Conservation (phyloP, 306 rosid genomes). For the Arachis stenosperma region DNA sequence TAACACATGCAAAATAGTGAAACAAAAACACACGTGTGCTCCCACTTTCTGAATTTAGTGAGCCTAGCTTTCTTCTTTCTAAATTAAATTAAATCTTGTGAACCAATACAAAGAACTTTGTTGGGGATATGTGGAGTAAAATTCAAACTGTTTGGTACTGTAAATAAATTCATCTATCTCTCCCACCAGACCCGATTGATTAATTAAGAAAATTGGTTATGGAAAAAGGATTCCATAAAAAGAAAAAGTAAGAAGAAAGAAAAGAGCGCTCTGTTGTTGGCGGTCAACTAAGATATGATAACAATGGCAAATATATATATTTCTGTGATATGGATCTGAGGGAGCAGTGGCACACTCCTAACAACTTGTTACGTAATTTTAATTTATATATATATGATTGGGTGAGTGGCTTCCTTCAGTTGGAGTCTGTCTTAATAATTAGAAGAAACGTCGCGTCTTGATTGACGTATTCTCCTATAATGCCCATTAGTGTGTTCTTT, state of each 20-base stretch:
- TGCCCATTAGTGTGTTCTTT: constrained; percentile 1
- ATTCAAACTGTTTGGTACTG: not conserved
- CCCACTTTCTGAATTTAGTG: constrained; percentile 11
- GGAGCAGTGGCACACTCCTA: constrained; percentile 33
- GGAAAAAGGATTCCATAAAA: not conserved
- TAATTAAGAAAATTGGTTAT: not conserved
- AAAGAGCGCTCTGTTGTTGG: not conserved
- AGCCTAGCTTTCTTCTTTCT: too few relatives aligned
- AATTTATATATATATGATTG: constrained; percentile 41
- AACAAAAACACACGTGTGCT: constrained; percentile 12
- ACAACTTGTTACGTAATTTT: constrained; percentile 49
- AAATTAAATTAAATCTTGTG: constrained; percentile 9
- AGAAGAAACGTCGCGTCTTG: constrained; percentile 48
- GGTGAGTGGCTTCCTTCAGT: constrained; percentile 38
- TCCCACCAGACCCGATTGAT: not conserved
- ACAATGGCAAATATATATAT: constrained; percentile 32
- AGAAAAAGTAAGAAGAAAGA: constrained; percentile 1
- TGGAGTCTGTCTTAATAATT: not conserved
- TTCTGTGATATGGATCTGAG: constrained; percentile 40
- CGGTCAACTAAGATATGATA: constrained; percentile 38
- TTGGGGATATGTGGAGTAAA: constrained; percentile 29
- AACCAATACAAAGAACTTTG: constrained; percentile 6
- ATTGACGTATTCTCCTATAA: constrained; percentile 46
- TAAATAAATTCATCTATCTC: not conserved
- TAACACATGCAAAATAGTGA: constrained; percentile 32